phyloP scores from a whole-genome alignment of 257 asterid species.

The Datura wrightii region DNA sequence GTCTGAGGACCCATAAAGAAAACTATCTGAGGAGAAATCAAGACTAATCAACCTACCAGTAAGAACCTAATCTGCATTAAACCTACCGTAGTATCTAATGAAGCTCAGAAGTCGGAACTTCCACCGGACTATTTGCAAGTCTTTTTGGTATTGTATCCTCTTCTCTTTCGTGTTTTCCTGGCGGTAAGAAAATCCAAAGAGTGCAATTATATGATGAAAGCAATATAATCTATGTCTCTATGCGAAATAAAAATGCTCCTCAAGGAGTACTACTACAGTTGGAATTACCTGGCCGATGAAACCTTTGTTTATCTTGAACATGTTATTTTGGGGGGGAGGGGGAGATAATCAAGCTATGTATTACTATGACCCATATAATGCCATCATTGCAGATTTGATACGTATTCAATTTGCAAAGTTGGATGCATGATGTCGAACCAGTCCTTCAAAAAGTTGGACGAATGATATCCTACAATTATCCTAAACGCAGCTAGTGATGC shows the following conservation, averaged over 20 bases:
- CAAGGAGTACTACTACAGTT: neutral
- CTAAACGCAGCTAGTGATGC: constrained; percentile 22
- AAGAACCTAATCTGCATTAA: constrained; percentile 21
- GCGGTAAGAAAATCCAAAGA: neutral
- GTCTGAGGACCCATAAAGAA: neutral
- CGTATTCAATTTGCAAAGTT: neutral
- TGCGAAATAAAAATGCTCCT: neutral
- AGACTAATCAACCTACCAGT: constrained; percentile 1
- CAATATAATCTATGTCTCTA: neutral
- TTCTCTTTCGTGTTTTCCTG: neutral
- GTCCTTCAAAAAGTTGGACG: neutral
- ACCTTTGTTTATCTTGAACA: too few species aligned
- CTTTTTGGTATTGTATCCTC: neutral
- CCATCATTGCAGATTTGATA: neutral
- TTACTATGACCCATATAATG: neutral
- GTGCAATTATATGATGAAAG: neutral
- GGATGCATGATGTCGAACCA: neutral
- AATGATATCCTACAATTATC: constrained; percentile 9
- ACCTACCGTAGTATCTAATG: neutral
- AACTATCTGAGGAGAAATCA: constrained; percentile 25
- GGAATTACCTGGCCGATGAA: too few species aligned
- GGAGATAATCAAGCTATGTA: neutral
- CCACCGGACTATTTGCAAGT: neutral
- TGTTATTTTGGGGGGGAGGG: too few species aligned
- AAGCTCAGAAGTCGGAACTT: neutral